Evolutionary conservation across 148 eudicot species (phyloP), one percentile per base, ranked within the genome.

Genomic region (Persicaria tinctoria): DNA sequence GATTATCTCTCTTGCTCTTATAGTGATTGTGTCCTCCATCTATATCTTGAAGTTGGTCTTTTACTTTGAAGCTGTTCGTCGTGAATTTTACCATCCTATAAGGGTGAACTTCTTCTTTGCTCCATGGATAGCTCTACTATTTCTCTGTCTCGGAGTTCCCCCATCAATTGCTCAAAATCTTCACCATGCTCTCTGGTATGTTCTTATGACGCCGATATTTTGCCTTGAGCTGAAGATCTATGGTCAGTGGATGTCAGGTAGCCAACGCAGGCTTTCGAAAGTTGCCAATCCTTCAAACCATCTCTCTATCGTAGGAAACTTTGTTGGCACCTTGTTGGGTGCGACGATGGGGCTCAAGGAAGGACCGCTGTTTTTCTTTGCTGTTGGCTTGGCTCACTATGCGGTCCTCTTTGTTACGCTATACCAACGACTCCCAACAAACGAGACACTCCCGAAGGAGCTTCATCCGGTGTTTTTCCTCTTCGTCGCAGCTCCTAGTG

Each of bases 171-270:
- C 87, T 38, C 72, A 80, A 74, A 80, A 76, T 3, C 76, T 90
- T 41, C 89, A 80, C 48, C 56, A 53, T 18, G 75, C 84, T 59
- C 72, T 90, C 4, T 94, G 98, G 98, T 94, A 94, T 57, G 76
- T 87, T 50, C 86, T 94, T 20, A 94, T 94, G 98, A 45, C 87
- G 12, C 98, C 98, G 4, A 81, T 94, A 27, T 80, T 91, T 8
- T 79, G 76, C 62, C 89, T 94, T 3, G 97, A 94, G 78, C 81
- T 94, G 38, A 94, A 94, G 82, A 88, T 94, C 32, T 94, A 94
- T 17, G 98, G 98, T 41, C 97, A 94, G 78, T 94, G 98, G 98
- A 91, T 91, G 96, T 94, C 98, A 5, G 98, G 98, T 14, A 97
- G 98, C 27, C 90, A 90, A 66, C 81, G 98, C 46, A 75, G 97